Base-by-base conservation (phyloP, 495 filamentous ascomycete genomes). In the Parathielavia appendiculata region DNA sequence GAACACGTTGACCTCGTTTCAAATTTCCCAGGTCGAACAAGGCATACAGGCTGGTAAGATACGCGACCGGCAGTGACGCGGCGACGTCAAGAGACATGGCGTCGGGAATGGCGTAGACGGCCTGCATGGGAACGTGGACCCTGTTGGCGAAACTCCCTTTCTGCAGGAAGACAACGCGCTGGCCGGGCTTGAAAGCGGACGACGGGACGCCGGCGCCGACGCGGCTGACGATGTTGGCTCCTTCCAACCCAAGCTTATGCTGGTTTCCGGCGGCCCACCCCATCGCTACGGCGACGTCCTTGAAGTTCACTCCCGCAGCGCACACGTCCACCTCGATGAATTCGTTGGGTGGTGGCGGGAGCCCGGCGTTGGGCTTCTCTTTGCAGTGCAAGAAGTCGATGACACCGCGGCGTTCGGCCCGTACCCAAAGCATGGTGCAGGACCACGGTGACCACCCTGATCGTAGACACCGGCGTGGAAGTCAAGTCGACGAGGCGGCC, bases 1-100 rank as follows among this genome's bases (percentile, higher is more conserved):
- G n/a, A n/a, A n/a, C n/a, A n/a, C n/a, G 17, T 19, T 53, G 61
- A 36, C 68, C 73, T 17, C 51, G 81, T 76, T 51, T 20, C 12
- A 64, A 23, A 16, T 58, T 40, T 11, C 5, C 43, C 14, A 45
- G n/a, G n/a, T n/a, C n/a, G n/a, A n/a, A n/a, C n/a, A n/a, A n/a
- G n/a, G n/a, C n/a, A n/a, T n/a, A n/a, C n/a, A n/a, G n/a, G n/a
- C n/a, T n/a, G n/a, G n/a, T n/a, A n/a, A n/a, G n/a, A n/a, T n/a
- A n/a, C n/a, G n/a, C n/a, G n/a, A n/a, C n/a, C n/a, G n/a, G n/a
- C n/a, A n/a, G n/a, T n/a, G n/a, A n/a, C n/a, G n/a, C n/a, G n/a
- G n/a, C n/a, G n/a, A n/a, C n/a, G n/a, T n/a, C n/a, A n/a, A n/a
- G n/a, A n/a, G n/a, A n/a, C n/a, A n/a, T n/a, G n/a, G n/a, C n/a